A percentile compares a stretch with the other conserved stretches of the same genome.
phyloP scores from a whole-genome alignment of 1,139 yeast species.

The Zygotorulaspora mrakii region DNA sequence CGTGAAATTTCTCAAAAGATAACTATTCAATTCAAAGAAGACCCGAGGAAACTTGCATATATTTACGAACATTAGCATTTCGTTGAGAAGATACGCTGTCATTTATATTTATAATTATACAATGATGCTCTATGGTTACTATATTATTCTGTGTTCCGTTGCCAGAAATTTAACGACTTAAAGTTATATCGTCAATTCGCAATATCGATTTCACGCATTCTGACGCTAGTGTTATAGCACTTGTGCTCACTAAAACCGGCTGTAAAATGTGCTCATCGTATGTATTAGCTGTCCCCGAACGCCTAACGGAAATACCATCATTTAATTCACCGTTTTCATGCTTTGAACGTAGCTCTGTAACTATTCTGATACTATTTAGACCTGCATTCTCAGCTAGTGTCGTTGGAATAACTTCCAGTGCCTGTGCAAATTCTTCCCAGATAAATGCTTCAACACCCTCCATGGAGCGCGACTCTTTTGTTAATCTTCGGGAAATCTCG shows the following conservation, averaged over 20 bases:
- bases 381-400: conserved; percentile 99
- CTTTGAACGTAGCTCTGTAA: conserved; percentile 87
- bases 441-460: conserved; percentile 93
- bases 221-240: conserved; percentile 90
- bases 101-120: conserved; percentile 4
- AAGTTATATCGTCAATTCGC: conserved; percentile 93
- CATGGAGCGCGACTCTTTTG: conserved; percentile 70
- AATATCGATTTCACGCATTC: conserved; percentile 94
- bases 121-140: conserved; percentile 7
- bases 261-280: conserved; percentile 92
- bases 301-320: conserved; percentile 94
- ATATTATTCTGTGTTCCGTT: background rate
- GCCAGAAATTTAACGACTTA: conserved; percentile 50
- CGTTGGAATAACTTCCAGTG: conserved; percentile 93
- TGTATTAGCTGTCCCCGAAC: conserved; percentile 90
- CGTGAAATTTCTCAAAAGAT: conserved; percentile 45
- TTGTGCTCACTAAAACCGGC: conserved; percentile 90
- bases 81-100: background rate
- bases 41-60: background rate
- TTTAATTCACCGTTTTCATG: conserved; percentile 88
- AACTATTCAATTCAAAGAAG: background rate
- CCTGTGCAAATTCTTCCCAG: conserved; percentile 93
- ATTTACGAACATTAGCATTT: conserved; percentile 1
- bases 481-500: conserved; percentile 79
- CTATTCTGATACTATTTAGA: conserved; percentile 87